Percentiles rank a stretch among this genome's conserved stretches.
Conservation (phyloP, 2,329 filamentous ascomycete genomes). For the Pseudocercospora eumusae region DNA sequence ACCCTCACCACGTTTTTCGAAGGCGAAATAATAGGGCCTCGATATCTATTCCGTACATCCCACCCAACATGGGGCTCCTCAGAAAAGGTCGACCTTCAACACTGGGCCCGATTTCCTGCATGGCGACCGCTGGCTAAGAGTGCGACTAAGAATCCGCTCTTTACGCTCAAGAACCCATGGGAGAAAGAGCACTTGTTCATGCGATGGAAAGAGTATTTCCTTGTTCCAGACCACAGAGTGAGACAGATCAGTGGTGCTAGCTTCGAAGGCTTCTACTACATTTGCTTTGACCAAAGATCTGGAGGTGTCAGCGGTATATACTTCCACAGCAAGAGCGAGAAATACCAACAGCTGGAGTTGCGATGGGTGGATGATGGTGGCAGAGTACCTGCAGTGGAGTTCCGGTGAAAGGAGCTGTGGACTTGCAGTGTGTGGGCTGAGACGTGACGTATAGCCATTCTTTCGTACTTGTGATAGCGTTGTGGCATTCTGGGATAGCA, state of each 20-base stretch:
- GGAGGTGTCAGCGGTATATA: slow-evolving; percentile 92
- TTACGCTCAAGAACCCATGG: slow-evolving; percentile 66
- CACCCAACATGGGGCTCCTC: slow-evolving; percentile 89
- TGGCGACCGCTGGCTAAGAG: slow-evolving; percentile 75
- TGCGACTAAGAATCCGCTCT: slow-evolving; percentile 57
- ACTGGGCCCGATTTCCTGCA: slow-evolving; percentile 88
- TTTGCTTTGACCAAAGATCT: slow-evolving; percentile 91
- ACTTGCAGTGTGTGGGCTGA: background rate
- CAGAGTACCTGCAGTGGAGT: slow-evolving; percentile 84
- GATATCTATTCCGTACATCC: slow-evolving; percentile 89
- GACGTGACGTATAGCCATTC: background rate
- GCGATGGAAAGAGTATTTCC: slow-evolving; percentile 98
- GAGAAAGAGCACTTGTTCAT: slow-evolving; percentile 92
- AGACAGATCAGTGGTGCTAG: slow-evolving; percentile 89
- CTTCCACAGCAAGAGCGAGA: slow-evolving; percentile 97
- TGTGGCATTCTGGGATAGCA: slow-evolving; percentile 22
- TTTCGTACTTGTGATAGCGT: slow-evolving; percentile 29
- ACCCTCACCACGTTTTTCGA: slow-evolving; percentile 99
- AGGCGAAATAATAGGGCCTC: slow-evolving; percentile 93
- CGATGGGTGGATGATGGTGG: slow-evolving; percentile 83
- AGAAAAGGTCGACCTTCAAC: slow-evolving; percentile 85
- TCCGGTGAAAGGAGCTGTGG: slow-evolving; percentile 60
- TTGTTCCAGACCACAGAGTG: slow-evolving; percentile 92
- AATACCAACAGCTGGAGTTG: slow-evolving; percentile 93
- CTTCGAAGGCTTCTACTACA: slow-evolving; percentile 99